A percentile compares a stretch with the other conserved stretches of the same genome.
Conservation (phyloP, 2,329 filamentous ascomycete species). For the Neocucurbitaria cava region DNA sequence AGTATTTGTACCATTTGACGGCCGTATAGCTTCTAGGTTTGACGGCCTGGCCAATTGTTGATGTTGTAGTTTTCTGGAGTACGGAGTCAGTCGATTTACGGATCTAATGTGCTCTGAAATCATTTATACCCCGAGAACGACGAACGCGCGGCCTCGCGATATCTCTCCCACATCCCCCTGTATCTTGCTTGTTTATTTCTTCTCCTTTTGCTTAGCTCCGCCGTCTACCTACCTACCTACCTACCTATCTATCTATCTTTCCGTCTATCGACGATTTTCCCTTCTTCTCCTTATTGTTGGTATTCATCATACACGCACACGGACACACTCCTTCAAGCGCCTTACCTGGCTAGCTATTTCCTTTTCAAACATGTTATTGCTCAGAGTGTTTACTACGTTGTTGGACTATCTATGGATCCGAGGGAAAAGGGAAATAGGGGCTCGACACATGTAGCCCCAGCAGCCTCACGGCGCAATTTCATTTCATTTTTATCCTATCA, state of each 20-base stretch:
- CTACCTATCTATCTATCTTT: not conserved
- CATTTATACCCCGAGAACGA: slow-evolving; percentile 28
- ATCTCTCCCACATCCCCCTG: slow-evolving; percentile 7
- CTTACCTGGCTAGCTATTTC: not conserved
- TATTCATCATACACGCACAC: not conserved
- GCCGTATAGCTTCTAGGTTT: slow-evolving; percentile 2
- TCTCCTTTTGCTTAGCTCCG: not conserved
- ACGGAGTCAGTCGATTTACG: slow-evolving; percentile 18
- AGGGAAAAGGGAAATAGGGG: not conserved
- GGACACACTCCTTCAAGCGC: not conserved
- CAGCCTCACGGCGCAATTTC: not conserved
- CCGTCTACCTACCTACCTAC: not conserved
- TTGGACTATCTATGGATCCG: not conserved
- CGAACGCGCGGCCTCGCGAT: slow-evolving; percentile 17
- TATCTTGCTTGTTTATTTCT: slow-evolving; percentile 6
- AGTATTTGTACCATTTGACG: slow-evolving; percentile 16
- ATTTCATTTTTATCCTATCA: not conserved
- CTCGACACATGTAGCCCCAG: not conserved
- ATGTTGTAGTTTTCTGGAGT: slow-evolving; percentile 15
- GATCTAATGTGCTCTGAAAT: slow-evolving; percentile 21
- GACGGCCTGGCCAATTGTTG: not conserved
- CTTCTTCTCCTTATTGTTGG: not conserved
- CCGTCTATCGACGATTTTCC: not conserved
- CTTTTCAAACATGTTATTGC: not conserved
- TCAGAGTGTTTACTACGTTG: not conserved